Evolutionary conservation across 164 flowering plant genomes (phyloP).

Genomic region (Liriodendron chinense): DNA sequence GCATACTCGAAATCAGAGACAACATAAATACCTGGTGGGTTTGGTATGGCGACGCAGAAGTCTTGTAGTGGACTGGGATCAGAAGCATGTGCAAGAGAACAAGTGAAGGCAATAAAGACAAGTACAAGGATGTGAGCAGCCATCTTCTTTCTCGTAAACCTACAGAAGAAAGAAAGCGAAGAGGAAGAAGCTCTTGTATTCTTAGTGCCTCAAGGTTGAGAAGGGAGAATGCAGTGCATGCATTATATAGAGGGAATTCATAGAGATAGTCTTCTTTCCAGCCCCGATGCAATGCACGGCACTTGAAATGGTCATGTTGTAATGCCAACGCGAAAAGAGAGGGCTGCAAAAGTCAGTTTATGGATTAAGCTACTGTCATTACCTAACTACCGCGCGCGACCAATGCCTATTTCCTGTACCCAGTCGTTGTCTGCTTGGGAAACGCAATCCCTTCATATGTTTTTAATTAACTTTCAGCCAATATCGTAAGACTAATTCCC

Average conservation of each 20-base stretch:
- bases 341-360: too few species aligned
- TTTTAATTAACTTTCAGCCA: too few species aligned
- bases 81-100: not conserved
- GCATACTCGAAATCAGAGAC: not conserved
- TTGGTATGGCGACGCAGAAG: conserved; percentile 5
- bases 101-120: not conserved
- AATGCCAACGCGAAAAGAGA: too few species aligned
- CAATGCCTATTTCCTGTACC: too few species aligned
- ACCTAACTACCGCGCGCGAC: too few species aligned
- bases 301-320: too few species aligned
- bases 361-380: too few species aligned
- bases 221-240: not conserved
- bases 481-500: too few species aligned
- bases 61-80: conserved; percentile 14
- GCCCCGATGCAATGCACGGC: too few species aligned
- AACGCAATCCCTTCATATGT: too few species aligned
- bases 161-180: not conserved
- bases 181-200: not conserved
- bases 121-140: not conserved
- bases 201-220: not conserved
- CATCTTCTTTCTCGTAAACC: not conserved
- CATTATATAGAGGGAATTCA: not conserved
- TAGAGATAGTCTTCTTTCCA: too few species aligned
- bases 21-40: not conserved
- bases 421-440: too few species aligned